Conservation (phyloP, 352 stramenopile genomes). For the Saprolegnia diclina region DNA sequence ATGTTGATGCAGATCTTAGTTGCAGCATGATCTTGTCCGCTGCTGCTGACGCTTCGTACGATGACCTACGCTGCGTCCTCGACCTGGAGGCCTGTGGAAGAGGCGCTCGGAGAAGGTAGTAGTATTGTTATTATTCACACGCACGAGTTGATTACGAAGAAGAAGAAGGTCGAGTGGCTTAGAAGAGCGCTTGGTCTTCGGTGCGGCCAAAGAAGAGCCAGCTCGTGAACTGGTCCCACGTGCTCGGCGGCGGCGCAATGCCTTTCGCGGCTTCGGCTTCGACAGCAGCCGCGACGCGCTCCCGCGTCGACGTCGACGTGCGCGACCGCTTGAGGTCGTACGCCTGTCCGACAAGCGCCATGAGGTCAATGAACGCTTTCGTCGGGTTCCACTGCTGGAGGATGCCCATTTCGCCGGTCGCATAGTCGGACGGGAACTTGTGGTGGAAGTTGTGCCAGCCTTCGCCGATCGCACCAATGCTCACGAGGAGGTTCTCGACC, state of each 20-base stretch:
- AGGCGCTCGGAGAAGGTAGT: too few relatives aligned
- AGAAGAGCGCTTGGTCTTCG: constrained; percentile 66
- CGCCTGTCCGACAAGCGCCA: constrained; percentile 89
- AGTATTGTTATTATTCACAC: too few relatives aligned
- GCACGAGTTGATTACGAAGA: too few relatives aligned
- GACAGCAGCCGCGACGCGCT: constrained; percentile 61
- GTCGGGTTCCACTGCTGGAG: constrained; percentile 97
- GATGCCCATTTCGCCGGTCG: constrained; percentile 95
- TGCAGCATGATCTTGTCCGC: too few relatives aligned
- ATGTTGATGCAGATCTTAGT: too few relatives aligned
- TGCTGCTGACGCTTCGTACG: too few relatives aligned
- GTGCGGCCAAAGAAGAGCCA: constrained; percentile 76
- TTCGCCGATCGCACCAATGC: constrained; percentile 93
- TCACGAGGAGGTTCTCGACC: constrained; percentile 96
- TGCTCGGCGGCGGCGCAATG: constrained; percentile 43
- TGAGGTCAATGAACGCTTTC: constrained; percentile 96
- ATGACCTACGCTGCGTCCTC: too few relatives aligned
- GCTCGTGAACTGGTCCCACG: constrained; percentile 50
- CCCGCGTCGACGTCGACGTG: constrained; percentile 58
- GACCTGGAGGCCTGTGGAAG: too few relatives aligned
- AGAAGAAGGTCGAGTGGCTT: constrained; percentile 26
- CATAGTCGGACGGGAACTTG: constrained; percentile 99
- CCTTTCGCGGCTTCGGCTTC: constrained; percentile 54
- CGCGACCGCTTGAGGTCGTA: constrained; percentile 94
- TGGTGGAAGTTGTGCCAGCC: constrained; percentile 99